These are phyloP conservation scores for Rhodotorula sp. DNA, from an alignment of 1,284 basidiomycete genomes.

Conservation along the genomic window DNA sequence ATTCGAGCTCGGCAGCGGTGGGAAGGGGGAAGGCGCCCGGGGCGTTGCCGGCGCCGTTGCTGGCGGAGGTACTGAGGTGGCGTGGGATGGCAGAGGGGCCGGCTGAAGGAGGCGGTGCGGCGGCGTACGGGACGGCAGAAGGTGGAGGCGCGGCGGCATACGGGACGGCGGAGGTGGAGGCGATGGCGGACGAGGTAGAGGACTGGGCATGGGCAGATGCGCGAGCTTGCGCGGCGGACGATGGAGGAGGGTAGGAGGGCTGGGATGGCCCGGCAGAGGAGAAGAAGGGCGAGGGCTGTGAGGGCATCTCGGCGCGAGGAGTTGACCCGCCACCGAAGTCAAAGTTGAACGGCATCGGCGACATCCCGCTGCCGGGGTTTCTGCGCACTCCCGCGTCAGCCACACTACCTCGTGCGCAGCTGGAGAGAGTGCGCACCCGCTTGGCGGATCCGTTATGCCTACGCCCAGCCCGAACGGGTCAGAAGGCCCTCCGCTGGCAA, in stretches of 20 bases:
- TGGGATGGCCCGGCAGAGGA: not conserved
- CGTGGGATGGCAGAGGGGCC: not conserved
- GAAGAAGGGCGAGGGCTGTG: constrained; percentile 12
- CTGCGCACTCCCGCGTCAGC: not conserved
- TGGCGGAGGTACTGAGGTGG: not conserved
- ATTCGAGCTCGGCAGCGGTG: constrained; percentile 15
- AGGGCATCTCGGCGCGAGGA: not conserved
- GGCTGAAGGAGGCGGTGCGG: not conserved
- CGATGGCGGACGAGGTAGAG: constrained; percentile 11
- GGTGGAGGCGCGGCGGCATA: constrained; percentile 4
- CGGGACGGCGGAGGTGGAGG: constrained; percentile 12
- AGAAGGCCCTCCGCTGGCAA: constrained; percentile 30
- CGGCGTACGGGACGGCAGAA: not conserved
- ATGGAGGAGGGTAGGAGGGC: not conserved
- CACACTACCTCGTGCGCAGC: too few relatives aligned
- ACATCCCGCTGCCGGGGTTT: not conserved
- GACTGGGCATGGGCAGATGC: not conserved
- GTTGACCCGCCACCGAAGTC: not conserved
- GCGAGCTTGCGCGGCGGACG: not conserved
- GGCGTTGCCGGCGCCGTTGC: not conserved
- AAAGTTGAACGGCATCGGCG: constrained; percentile 19
- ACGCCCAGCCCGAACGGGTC: constrained; percentile 36
- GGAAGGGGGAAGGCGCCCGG: not conserved
- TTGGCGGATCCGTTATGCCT: constrained; percentile 25
- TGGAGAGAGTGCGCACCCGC: constrained; percentile 3